Evolutionary conservation across 2,329 filamentous ascomycete species (phyloP).

Genomic region (Fusarium caatingaense): DNA sequence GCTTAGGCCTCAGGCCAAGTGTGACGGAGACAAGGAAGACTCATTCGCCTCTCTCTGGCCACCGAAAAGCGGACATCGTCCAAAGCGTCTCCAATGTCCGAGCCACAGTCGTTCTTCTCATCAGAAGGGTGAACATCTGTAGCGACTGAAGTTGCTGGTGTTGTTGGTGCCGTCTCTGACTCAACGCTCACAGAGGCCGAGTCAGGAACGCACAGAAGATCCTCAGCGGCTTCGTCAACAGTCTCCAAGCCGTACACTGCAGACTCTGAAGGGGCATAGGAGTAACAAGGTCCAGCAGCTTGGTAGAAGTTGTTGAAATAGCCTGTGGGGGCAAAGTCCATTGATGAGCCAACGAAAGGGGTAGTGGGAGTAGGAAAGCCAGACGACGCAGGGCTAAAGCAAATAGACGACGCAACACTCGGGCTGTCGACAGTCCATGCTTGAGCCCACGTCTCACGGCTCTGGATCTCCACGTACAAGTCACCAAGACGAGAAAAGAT

Average conservation of each 20-base stretch:
- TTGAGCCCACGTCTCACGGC: conserved; percentile 54
- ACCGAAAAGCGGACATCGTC: conserved; percentile 5
- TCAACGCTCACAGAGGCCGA: conserved; percentile 10
- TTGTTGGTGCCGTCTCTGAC: conserved; percentile 7
- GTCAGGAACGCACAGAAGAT: conserved; percentile 15
- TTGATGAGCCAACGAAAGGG: conserved; percentile 45
- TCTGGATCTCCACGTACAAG: conserved; percentile 61
- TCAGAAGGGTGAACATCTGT: background rate
- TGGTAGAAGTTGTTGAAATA: conserved; percentile 31
- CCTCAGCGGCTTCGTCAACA: conserved; percentile 43
- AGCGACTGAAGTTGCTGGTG: conserved; percentile 15
- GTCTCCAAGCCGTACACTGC: conserved; percentile 37
- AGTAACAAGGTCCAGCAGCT: background rate
- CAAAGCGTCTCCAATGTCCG: background rate
- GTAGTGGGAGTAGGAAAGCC: conserved; percentile 36
- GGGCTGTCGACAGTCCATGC: conserved; percentile 26
- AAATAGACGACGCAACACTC: conserved; percentile 17
- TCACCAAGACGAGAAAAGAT: conserved; percentile 61
- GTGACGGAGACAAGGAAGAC: conserved; percentile 47
- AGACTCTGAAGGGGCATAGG: conserved; percentile 5
- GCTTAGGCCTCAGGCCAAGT: conserved; percentile 40
- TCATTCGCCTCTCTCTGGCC: conserved; percentile 40
- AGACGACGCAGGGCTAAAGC: conserved; percentile 29
- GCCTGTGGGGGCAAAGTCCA: conserved; percentile 50
- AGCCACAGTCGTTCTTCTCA: conserved; percentile 12